These are phyloP conservation scores for Phyllosticta citriasiana DNA, from an alignment of 2,329 filamentous ascomycete species.

Conservation along the genomic window DNA sequence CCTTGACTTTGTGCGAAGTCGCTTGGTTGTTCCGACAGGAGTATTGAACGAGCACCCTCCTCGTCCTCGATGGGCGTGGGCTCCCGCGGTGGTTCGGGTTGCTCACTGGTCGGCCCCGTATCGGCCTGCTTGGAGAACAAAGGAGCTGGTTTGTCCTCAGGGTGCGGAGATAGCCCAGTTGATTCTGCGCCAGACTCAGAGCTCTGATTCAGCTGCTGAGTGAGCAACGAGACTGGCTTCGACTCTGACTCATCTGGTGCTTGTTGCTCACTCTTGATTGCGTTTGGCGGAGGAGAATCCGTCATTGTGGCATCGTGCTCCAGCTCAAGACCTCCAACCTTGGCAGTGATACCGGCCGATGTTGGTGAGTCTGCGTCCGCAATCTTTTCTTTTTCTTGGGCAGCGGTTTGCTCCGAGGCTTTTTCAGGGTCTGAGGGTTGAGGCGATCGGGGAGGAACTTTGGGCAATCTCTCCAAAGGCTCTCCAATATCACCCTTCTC, in stretches of 20 bases:
- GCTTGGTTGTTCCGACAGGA: slow-evolving; percentile 24
- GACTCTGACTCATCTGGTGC: slow-evolving; percentile 15
- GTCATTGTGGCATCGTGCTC: slow-evolving; percentile 33
- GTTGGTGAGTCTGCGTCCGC: slow-evolving; percentile 36
- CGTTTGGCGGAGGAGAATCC: slow-evolving; percentile 9
- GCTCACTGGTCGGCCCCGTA: neutral
- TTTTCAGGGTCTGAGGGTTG: slow-evolving; percentile 29
- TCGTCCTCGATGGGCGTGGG: slow-evolving; percentile 29
- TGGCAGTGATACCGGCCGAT: slow-evolving; percentile 44
- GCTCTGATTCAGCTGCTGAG: slow-evolving; percentile 30
- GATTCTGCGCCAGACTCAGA: slow-evolving; percentile 19
- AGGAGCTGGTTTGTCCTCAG: slow-evolving; percentile 60
- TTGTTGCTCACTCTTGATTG: slow-evolving; percentile 14
- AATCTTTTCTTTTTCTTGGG: slow-evolving; percentile 15
- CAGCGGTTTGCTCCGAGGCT: slow-evolving; percentile 20
- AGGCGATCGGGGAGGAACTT: slow-evolving; percentile 36
- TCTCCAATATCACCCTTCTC: slow-evolving; percentile 35
- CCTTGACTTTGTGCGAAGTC: slow-evolving; percentile 14
- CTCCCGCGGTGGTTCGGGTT: slow-evolving; percentile 12
- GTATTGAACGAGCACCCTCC: slow-evolving; percentile 23
- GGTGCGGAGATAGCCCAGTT: slow-evolving; percentile 41
- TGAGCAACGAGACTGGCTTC: slow-evolving; percentile 29
- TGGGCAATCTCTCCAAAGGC: slow-evolving; percentile 32
- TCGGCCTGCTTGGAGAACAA: slow-evolving; percentile 42
- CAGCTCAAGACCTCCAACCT: slow-evolving; percentile 48